Conservation (phyloP, 805 yeast genomes). For the Priceomyces carsonii region DNA sequence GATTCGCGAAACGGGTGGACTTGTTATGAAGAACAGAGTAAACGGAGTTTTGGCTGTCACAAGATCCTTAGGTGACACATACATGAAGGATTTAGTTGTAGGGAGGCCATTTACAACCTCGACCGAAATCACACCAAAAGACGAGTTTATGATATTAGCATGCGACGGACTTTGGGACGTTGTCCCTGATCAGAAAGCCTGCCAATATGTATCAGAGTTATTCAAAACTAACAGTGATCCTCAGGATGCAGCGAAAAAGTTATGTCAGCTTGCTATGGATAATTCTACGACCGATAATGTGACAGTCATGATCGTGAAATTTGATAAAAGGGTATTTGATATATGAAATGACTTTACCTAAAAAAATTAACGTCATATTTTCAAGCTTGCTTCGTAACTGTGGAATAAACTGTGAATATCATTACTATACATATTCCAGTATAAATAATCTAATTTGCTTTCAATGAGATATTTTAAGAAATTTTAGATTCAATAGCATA, state of each 20-base stretch:
- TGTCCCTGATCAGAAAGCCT: constrained; percentile 79
- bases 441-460: too few relatives aligned
- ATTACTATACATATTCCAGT: too few relatives aligned
- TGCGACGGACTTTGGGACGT: constrained; percentile 99
- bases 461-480: too few relatives aligned
- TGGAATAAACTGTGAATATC: too few relatives aligned
- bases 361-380: too few relatives aligned
- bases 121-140: constrained; percentile 65
- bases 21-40: constrained; percentile 86
- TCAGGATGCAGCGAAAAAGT: constrained; percentile 60
- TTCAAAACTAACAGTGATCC: constrained; percentile 45
- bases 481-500: too few relatives aligned
- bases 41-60: constrained; percentile 96
- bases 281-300: constrained; percentile 86
- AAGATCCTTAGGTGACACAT: constrained; percentile 89
- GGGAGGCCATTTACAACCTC: constrained; percentile 93
- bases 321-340: constrained; percentile 47
- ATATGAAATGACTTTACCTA: too few relatives aligned
- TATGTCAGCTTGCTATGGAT: constrained; percentile 74
- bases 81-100: constrained; percentile 83
- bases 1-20: constrained; percentile 77
- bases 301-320: constrained; percentile 84
- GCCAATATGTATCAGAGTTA: constrained; percentile 60
- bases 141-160: constrained; percentile 83
- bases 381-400: too few relatives aligned